A percentile compares a stretch with the other conserved stretches of the same genome.
Conservation (phyloP, 345 rosid species). For the Populus alba region DNA sequence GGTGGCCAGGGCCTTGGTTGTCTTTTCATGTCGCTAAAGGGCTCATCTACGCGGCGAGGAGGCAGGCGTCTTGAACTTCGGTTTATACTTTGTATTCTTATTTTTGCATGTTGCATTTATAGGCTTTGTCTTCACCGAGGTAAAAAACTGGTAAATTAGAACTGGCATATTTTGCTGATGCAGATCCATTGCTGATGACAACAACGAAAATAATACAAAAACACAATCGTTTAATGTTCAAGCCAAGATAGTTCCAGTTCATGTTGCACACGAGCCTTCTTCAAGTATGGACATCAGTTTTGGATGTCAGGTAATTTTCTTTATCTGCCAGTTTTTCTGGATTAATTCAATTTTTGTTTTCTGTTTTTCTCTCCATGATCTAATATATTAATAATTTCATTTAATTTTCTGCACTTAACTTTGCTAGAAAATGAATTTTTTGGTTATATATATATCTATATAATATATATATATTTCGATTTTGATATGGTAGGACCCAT, state of each 20-base stretch:
- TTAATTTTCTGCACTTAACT: too few relatives aligned
- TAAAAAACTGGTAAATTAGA: not conserved
- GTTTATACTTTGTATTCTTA: too few relatives aligned
- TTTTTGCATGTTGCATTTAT: too few relatives aligned
- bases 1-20: too few relatives aligned
- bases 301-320: slow-evolving; percentile 32
- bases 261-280: slow-evolving; percentile 26
- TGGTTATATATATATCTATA: too few relatives aligned
- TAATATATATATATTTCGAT: too few relatives aligned
- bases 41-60: too few relatives aligned
- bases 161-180: not conserved
- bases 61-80: too few relatives aligned
- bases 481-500: slow-evolving; percentile 15
- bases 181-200: too few relatives aligned
- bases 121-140: too few relatives aligned
- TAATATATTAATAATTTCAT: not conserved
- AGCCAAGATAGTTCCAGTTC: slow-evolving; percentile 15
- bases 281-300: slow-evolving; percentile 19
- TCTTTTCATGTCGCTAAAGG: too few relatives aligned
- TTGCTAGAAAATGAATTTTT: too few relatives aligned
- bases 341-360: not conserved
- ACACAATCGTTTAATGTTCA: not conserved
- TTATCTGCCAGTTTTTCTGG: not conserved
- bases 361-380: not conserved
- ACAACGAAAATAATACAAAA: not conserved